Evolutionary conservation across 1,139 yeast species (phyloP).

Genomic region (Hemisphaericaspora lyxosophila): DNA sequence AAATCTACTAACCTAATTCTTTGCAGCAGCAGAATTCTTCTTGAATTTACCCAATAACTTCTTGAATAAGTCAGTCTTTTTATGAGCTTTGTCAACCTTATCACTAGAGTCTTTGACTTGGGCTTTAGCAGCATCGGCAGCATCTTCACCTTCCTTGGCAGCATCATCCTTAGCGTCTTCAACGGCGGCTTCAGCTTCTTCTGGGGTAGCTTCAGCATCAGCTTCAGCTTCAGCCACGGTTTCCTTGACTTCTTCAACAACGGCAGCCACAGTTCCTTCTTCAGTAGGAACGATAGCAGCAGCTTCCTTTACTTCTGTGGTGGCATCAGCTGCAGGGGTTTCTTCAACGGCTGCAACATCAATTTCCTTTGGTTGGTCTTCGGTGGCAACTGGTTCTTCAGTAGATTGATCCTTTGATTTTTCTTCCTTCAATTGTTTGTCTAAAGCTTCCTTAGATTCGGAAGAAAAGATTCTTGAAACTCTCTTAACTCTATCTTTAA

Average conservation of each 20-base stretch:
- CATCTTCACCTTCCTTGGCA: conserved; percentile 11
- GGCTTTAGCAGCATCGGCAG: conserved; percentile 30
- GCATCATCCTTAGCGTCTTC: conserved; percentile 10
- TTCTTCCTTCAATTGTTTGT: conserved; percentile 9
- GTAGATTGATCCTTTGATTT: conserved; percentile 6
- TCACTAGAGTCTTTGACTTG: conserved; percentile 28
- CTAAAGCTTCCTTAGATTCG: conserved; percentile 20
- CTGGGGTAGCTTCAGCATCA: conserved; percentile 11
- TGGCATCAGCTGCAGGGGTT: conserved; percentile 11
- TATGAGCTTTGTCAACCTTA: conserved; percentile 31
- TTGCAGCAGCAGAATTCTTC: conserved; percentile 37
- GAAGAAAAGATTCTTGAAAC: conserved; percentile 41
- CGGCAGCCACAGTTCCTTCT: conserved; percentile 12
- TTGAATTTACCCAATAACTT: conserved; percentile 49
- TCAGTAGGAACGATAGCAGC: conserved; percentile 13
- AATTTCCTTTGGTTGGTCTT: conserved; percentile 6
- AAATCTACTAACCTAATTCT: conserved; percentile 20
- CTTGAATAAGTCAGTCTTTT: conserved; percentile 54
- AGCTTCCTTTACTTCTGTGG: conserved; percentile 7
- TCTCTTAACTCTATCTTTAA: conserved; percentile 48
- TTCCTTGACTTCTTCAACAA: conserved; percentile 11
- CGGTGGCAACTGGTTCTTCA: conserved; percentile 10
- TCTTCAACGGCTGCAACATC: conserved; percentile 10
- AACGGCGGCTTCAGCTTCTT: conserved; percentile 4
- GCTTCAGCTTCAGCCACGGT: conserved; percentile 9